phyloP scores from a whole-genome alignment of 768 basidiomycete genomes.

The Termitomyces sp. region DNA sequence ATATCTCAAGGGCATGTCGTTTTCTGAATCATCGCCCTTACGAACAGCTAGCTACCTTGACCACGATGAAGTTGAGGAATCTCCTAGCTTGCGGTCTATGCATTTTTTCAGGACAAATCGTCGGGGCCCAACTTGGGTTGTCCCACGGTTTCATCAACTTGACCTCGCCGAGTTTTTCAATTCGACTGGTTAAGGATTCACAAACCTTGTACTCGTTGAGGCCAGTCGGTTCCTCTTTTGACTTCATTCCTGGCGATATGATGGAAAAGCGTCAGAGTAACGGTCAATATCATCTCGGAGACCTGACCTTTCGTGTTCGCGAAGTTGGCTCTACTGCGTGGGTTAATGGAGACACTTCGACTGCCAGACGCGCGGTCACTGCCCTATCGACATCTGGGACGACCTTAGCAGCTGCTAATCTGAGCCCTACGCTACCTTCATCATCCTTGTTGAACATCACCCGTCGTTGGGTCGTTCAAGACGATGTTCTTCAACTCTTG shows the following conservation, averaged over 20 bases:
- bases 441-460: constrained; percentile 42
- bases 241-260: constrained; percentile 47
- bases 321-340: constrained; percentile 38
- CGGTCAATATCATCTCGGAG: constrained; percentile 49
- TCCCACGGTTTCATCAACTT: constrained; percentile 41
- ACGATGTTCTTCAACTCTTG: constrained; percentile 36
- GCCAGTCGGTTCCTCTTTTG: constrained; percentile 32
- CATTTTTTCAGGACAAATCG: constrained; percentile 4
- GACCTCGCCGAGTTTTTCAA: constrained; percentile 35
- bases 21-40: neutral
- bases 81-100: constrained; percentile 1
- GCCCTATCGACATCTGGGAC: constrained; percentile 31
- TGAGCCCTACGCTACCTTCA: constrained; percentile 41
- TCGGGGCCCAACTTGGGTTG: constrained; percentile 32
- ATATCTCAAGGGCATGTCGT: neutral
- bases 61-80: constrained; percentile 1
- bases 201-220: constrained; percentile 50
- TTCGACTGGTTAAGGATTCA: constrained; percentile 49
- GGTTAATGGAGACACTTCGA: constrained; percentile 40
- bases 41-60: neutral
- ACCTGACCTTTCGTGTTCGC: constrained; percentile 48
- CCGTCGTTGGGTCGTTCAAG: constrained; percentile 42
- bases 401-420: constrained; percentile 43
- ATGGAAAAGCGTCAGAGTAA: constrained; percentile 43
- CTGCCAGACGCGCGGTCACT: constrained; percentile 32